phyloP scores from a whole-genome alignment of 331 rosid genomes.

The Acacia pycnantha region DNA sequence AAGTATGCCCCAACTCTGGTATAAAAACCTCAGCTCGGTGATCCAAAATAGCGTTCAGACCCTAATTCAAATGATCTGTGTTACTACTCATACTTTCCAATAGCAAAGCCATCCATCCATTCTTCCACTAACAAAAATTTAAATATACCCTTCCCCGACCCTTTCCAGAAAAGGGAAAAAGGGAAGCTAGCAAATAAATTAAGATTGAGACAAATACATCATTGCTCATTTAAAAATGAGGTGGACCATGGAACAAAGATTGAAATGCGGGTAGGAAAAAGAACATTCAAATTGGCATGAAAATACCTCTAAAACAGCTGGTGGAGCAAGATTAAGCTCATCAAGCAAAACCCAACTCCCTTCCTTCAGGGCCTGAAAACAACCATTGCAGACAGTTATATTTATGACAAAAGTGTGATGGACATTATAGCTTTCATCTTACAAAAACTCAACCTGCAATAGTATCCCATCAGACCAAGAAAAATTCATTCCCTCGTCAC shows the following conservation, averaged over 20 bases:
- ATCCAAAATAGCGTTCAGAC: constrained; percentile 93
- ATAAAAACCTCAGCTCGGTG: constrained; percentile 98
- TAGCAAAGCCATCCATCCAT: background rate
- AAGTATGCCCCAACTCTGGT: constrained; percentile 82
- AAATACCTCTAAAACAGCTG: constrained; percentile 80
- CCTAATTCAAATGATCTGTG: constrained; percentile 27
- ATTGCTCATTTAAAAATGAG: background rate
- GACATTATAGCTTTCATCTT: background rate
- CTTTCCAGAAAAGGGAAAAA: background rate
- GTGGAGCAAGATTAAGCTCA: constrained; percentile 98
- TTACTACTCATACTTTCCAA: background rate
- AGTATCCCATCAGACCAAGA: constrained; percentile 97
- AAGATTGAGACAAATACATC: background rate
- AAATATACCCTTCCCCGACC: background rate
- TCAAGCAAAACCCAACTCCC: constrained; percentile 98
- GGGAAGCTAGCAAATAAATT: background rate
- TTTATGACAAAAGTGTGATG: constrained; percentile 2
- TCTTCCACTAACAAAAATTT: background rate
- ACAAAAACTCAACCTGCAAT: constrained; percentile 56
- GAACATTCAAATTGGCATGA: background rate
- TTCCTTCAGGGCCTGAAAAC: constrained; percentile 79
- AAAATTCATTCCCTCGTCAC: constrained; percentile 84
- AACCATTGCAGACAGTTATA: background rate
- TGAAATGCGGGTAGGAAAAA: background rate
- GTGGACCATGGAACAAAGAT: background rate